Percentiles rank a stretch among this genome's conserved stretches.
These are phyloP conservation scores for Hortiboletus rubellus DNA, from an alignment of 1,284 basidiomycete species.

Conservation along the genomic window DNA sequence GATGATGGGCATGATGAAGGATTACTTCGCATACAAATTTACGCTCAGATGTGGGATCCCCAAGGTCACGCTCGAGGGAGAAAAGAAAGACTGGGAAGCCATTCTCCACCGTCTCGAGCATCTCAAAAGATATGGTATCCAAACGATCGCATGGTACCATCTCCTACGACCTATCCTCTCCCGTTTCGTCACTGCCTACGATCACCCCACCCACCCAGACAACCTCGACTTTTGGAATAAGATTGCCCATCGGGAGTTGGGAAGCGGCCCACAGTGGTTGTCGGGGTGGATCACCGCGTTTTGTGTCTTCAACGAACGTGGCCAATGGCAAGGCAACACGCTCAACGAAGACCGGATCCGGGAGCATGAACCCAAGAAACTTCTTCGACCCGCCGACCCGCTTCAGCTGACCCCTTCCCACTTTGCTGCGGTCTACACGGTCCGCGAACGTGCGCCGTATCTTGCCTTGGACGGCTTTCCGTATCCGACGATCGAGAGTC, in stretches of 20 bases:
- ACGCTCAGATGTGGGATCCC: conserved; percentile 46
- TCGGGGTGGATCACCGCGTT: conserved; percentile 46
- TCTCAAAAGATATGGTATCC: conserved; percentile 39
- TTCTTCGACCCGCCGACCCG: conserved; percentile 34
- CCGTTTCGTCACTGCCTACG: conserved; percentile 40
- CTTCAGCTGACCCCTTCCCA: conserved; percentile 28
- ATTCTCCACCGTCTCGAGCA: conserved; percentile 40
- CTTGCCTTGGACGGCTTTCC: conserved; percentile 38
- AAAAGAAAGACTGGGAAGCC: conserved; percentile 38
- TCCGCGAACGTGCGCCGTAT: conserved; percentile 25
- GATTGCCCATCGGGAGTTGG: conserved; percentile 29
- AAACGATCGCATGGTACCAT: conserved; percentile 38
- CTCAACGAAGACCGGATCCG: conserved; percentile 34
- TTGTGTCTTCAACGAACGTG: conserved; percentile 36
- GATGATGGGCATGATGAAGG: conserved; percentile 46
- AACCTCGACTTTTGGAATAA: conserved; percentile 42
- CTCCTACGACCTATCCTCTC: conserved; percentile 42
- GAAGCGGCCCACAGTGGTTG: conserved; percentile 32
- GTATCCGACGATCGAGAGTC: conserved; percentile 38
- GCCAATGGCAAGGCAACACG: conserved; percentile 36
- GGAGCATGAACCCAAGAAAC: conserved; percentile 34
- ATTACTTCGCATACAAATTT: conserved; percentile 40
- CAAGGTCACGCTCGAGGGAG: conserved; percentile 44
- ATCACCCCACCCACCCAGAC: conserved; percentile 28
- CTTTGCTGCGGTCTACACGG: conserved; percentile 33